Conservation (phyloP, 352 stramenopile species). For the Pythium apleroticum region DNA sequence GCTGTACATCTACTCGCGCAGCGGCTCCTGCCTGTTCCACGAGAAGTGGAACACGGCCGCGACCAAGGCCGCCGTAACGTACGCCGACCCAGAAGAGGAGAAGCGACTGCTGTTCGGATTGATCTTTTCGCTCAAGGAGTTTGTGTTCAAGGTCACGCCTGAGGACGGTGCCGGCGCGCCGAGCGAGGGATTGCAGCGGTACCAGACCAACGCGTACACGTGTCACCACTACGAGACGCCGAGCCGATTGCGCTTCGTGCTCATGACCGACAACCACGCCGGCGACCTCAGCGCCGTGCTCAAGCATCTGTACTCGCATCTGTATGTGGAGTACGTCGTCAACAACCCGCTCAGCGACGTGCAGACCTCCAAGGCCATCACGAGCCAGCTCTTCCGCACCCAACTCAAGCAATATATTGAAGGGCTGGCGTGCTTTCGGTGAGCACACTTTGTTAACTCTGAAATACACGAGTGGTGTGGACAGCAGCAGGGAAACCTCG, state of each 20-base stretch:
- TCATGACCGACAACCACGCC: constrained; percentile 88
- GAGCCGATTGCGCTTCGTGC: constrained; percentile 87
- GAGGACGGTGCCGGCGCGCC: constrained; percentile 16
- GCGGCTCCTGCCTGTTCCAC: constrained; percentile 88
- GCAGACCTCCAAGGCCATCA: constrained; percentile 70
- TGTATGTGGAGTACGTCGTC: constrained; percentile 90
- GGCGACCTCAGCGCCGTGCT: constrained; percentile 83
- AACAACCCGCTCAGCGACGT: constrained; percentile 88
- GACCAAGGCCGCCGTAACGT: constrained; percentile 60
- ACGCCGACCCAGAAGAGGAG: constrained; percentile 85
- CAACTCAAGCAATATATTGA: constrained; percentile 81
- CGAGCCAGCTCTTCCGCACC: constrained; percentile 70
- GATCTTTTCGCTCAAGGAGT: constrained; percentile 92
- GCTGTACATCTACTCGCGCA: constrained; percentile 92
- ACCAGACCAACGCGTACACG: constrained; percentile 89
- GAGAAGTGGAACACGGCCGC: constrained; percentile 80
- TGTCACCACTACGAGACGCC: constrained; percentile 91
- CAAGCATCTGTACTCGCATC: constrained; percentile 86
- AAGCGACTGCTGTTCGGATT: constrained; percentile 91
- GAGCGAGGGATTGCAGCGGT: constrained; percentile 70
- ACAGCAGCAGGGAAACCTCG: not conserved
- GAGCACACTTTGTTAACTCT: constrained; percentile 16
- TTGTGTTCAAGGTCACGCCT: constrained; percentile 80
- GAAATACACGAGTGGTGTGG: constrained; percentile 6
- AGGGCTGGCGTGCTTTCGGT: constrained; percentile 66